These are phyloP conservation scores for Rugonectria rugulosa DNA, from an alignment of 2,329 filamentous ascomycete species.

Conservation along the genomic window DNA sequence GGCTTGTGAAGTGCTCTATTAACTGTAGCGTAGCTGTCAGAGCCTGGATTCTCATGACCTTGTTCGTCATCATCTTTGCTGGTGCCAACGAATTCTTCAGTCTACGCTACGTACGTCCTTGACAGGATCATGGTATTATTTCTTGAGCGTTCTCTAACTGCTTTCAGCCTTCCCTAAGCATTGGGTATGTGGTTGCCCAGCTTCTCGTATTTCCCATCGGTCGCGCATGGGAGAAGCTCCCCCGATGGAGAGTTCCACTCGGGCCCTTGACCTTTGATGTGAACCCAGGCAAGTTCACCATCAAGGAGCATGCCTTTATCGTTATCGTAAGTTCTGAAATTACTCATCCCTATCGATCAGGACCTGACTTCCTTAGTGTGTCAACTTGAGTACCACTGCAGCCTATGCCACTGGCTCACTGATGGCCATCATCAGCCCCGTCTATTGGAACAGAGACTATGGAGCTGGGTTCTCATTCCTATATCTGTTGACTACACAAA, in stretches of 20 bases:
- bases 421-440: slow-evolving; percentile 19
- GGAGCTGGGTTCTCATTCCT: slow-evolving; percentile 19
- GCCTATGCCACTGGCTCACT: slow-evolving; percentile 16
- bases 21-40: not conserved
- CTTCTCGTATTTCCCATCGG: slow-evolving; percentile 17
- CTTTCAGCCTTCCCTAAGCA: slow-evolving; percentile 5
- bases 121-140: too few species aligned
- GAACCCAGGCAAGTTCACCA: slow-evolving; percentile 12
- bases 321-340: slow-evolving; percentile 8
- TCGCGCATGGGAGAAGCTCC: slow-evolving; percentile 11
- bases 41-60: slow-evolving; percentile 12
- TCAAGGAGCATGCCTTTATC: slow-evolving; percentile 18
- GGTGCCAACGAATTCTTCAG: slow-evolving; percentile 21
- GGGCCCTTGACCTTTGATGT: slow-evolving; percentile 12
- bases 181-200: slow-evolving; percentile 18
- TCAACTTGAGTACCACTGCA: slow-evolving; percentile 10
- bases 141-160: not conserved
- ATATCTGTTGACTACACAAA: slow-evolving; percentile 17
- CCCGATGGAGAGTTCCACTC: slow-evolving; percentile 17
- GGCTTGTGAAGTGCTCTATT: not conserved
- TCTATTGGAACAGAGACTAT: slow-evolving; percentile 22
- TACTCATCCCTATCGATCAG: not conserved
- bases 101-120: slow-evolving; percentile 13
- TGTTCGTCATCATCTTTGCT: slow-evolving; percentile 13
- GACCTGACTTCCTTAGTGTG: slow-evolving; percentile 4